Conservation (phyloP, 768 basidiomycete species). For the Russula abietina region DNA sequence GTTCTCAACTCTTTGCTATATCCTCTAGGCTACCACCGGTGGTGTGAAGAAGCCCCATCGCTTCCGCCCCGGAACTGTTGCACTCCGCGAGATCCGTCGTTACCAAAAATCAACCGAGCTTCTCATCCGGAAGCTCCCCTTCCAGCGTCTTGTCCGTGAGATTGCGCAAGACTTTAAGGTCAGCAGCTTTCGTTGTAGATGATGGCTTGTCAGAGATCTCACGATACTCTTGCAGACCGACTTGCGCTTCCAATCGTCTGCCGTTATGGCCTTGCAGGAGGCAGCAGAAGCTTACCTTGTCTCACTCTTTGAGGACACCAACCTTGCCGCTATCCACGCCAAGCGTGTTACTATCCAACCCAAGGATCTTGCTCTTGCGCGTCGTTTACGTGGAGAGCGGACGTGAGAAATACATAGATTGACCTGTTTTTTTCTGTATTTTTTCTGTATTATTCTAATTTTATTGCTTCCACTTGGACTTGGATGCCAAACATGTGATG, state of each 20-base stretch:
- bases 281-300: conserved; percentile 46
- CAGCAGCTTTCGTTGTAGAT: neutral
- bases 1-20: neutral
- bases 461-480: conserved; percentile 3
- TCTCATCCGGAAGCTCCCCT: conserved; percentile 48
- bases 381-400: conserved; percentile 44
- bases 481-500: neutral
- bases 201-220: neutral
- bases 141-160: conserved; percentile 60
- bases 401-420: conserved; percentile 27
- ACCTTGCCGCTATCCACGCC: conserved; percentile 48
- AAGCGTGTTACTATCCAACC: conserved; percentile 52
- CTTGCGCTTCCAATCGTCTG: conserved; percentile 61
- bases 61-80: conserved; percentile 37
- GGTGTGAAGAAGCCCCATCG: conserved; percentile 59
- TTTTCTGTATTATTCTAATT: conserved; percentile 26
- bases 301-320: conserved; percentile 42
- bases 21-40: conserved; percentile 40
- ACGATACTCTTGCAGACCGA: conserved; percentile 35
- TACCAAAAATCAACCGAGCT: conserved; percentile 39
- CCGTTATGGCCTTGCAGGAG: conserved; percentile 57
- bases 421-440: conserved; percentile 18
- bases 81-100: conserved; percentile 36
- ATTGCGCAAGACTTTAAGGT: conserved; percentile 65
- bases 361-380: conserved; percentile 47